A percentile compares a stretch with the other conserved stretches of the same genome.
Evolutionary conservation across 768 basidiomycete species (phyloP).

Genomic region (Collybia mongolica): DNA sequence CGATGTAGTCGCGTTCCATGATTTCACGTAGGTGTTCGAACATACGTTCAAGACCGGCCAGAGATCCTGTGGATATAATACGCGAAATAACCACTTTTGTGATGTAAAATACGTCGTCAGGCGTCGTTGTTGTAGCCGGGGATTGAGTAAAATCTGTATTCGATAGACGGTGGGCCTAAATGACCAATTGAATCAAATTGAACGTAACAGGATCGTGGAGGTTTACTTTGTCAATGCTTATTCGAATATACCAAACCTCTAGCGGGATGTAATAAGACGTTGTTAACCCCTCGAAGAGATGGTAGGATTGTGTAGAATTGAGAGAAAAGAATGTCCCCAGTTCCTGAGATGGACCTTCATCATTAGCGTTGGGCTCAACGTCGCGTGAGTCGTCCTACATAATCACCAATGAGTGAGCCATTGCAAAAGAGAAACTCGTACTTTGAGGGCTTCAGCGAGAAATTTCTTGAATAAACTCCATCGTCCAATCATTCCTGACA

Average conservation of each 20-base stretch:
- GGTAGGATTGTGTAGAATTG: conserved; percentile 52
- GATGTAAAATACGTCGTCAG: conserved; percentile 96
- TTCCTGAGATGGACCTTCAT: too few species aligned
- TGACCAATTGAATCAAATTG: conserved; percentile 1
- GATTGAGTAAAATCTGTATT: conserved; percentile 63
- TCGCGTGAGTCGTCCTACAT: too few species aligned
- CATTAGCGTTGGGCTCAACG: too few species aligned
- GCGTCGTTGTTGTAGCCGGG: conserved; percentile 70
- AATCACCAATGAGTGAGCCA: too few species aligned
- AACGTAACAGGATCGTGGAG: neutral
- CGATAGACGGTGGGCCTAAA: conserved; percentile 86
- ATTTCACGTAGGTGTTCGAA: conserved; percentile 65
- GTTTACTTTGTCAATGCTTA: conserved; percentile 82
- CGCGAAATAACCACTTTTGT: conserved; percentile 82
- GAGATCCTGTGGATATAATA: conserved; percentile 74
- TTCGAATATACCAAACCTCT: conserved; percentile 89
- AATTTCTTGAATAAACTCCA: conserved; percentile 94
- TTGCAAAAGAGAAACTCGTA: conserved; percentile 24
- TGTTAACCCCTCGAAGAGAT: conserved; percentile 65
- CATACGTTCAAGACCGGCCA: conserved; percentile 54
- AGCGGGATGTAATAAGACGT: conserved; percentile 80
- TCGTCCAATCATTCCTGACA: conserved; percentile 85
- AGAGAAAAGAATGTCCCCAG: conserved; percentile 27
- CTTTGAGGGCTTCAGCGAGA: conserved; percentile 70
- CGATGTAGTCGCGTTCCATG: conserved; percentile 81